Base-by-base conservation (phyloP, 139 green algal genomes). In the Ettlia oleoabundans region DNA sequence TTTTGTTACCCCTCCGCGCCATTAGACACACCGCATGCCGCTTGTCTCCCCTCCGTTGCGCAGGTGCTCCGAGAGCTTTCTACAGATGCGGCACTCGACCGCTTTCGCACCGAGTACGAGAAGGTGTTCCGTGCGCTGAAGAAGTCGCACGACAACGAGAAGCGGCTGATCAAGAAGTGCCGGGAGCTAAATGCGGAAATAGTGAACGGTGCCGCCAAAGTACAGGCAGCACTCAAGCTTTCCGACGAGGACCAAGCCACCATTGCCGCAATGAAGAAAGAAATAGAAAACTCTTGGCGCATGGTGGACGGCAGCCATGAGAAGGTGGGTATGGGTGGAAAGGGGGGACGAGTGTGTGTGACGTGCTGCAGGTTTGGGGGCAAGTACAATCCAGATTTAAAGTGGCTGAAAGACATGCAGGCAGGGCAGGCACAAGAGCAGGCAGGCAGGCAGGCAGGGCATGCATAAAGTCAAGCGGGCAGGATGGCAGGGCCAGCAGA, bases 221-320 rank as follows among this genome's bases (percentile, higher is more conserved):
- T 98, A 32, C 90, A 96, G 81, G 95, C 93, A 42, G 94, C 94
- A 6, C 88, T 98, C 38, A 96, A 96, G 88, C 93, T 98, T 24
- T 94, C 90, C 43, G 94, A 97, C 82, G 95, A 98, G 85, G 95
- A 98, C 86, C 93, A 96, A 82, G 86, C 71, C 33, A 96, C 93
- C 43, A 97, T 98, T 75, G 72, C 83, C 0, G 89, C 90, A 5
- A 91, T 98, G 26, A 97, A 97, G 64, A 95, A 94, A 85, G 95
- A 98, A 83, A 93, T 98, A 51, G 95, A 98, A 79, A 98, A 97
- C 86, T 93, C 94, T 38, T 98, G 95, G 95, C 93, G 93, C 82
- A 91, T 96, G 88, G 92, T 97, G 67, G 94, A 98, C 78, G 86
- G 91, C 30, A 92, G 85, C 52, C 91, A 97, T 64, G 95, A 98